Base-by-base conservation (phyloP, 441 rosid species). In the Croton setiger region DNA sequence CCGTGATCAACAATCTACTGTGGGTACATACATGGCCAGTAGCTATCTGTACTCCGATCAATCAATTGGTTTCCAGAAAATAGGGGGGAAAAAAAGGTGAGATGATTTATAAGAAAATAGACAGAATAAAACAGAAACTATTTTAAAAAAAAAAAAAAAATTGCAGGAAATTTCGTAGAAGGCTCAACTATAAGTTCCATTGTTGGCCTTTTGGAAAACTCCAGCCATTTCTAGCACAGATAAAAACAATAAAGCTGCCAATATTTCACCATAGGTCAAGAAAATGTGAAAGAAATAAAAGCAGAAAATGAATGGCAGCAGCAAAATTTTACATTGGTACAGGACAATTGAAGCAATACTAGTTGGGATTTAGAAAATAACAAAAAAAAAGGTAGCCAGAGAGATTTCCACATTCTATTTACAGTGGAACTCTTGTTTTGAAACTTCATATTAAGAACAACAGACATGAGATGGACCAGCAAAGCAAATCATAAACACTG, bases 361-460 rank as follows among this genome's bases (percentile, higher is more conserved):
- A 49, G 74, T 67, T 44, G 18, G 54, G 49, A 45, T 27, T 51
- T 35, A 54, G 55, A 63, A 15, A 20, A 63, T 20, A 27, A 27
- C 1, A 27, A 27, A 27, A 27, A 27, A 27, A 27, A 27, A 27
- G 31, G 31, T 27, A 27, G 31, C 31, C 1, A 27, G 31, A 39
- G 63, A 70, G 72, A 70, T 47, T 79, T 66, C 20, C 0, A 37
- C 17, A 64, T 64, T 71, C 18, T 63, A 81, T 83, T 77, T 79
- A 81, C 87, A 81, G 51, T 9, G 62, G 64, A 78, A 63, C 72
- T 67, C 79, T 62, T 72, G 43, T 71, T 44, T 48, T 57, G 2
- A n/a, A 55, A 68, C 60, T 35, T 68, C 59, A 23, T 5, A 59
- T 63, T 56, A 51, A 64, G 43, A 70, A 65, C 60, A 55, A 35